Conservation (phyloP, 768 basidiomycete species). For the Pisolithus orientalis region DNA sequence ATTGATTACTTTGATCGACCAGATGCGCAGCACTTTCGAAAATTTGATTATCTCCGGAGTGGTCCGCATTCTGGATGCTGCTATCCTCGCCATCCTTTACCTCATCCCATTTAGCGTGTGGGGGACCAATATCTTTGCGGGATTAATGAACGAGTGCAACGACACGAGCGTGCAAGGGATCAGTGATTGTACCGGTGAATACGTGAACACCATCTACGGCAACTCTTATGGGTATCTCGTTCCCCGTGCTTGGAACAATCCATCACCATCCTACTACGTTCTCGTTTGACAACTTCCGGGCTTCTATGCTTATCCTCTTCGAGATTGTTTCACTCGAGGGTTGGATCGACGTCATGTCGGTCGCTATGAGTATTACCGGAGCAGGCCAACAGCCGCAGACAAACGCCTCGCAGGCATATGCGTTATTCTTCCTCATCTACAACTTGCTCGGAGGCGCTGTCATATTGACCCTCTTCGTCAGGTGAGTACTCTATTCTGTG, state of each 20-base stretch:
- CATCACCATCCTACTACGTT: constrained; percentile 78
- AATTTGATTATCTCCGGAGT: constrained; percentile 84
- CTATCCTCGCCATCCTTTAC: constrained; percentile 81
- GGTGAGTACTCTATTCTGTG: constrained; percentile 39
- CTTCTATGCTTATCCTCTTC: constrained; percentile 85
- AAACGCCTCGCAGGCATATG: constrained; percentile 75
- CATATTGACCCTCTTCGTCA: constrained; percentile 85
- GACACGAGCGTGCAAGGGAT: constrained; percentile 50
- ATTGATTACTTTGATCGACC: constrained; percentile 82
- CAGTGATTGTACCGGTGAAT: constrained; percentile 71
- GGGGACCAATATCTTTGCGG: constrained; percentile 91
- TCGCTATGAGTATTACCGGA: constrained; percentile 74
- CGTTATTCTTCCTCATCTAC: constrained; percentile 87
- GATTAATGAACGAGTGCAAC: constrained; percentile 80
- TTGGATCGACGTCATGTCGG: constrained; percentile 90
- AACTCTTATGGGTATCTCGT: constrained; percentile 61
- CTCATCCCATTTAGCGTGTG: constrained; percentile 91
- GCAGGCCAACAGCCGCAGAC: constrained; percentile 59
- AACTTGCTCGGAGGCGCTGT: constrained; percentile 88
- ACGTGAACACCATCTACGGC: constrained; percentile 53
- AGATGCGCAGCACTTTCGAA: constrained; percentile 83
- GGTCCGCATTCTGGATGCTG: constrained; percentile 81
- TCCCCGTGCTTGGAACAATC: constrained; percentile 87
- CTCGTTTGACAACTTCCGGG: constrained; percentile 82
- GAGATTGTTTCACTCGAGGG: constrained; percentile 96